Percentiles rank a stretch among this genome's conserved stretches.
Evolutionary conservation across 331 rosid species (phyloP).

Genomic region (Dryas integrifolia): DNA sequence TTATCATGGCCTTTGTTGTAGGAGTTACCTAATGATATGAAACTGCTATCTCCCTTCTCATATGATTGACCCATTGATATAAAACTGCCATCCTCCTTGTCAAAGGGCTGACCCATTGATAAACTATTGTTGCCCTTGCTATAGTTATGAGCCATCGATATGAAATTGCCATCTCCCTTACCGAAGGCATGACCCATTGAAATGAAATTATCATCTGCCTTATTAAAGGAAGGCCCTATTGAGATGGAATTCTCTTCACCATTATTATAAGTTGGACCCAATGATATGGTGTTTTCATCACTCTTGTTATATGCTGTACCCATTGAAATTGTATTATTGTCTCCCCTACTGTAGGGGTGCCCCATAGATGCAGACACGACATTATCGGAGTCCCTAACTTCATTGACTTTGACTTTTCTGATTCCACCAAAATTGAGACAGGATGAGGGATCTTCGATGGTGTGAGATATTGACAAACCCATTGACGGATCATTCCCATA

Average conservation of each 20-base stretch:
- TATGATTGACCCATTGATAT: constrained; percentile 73
- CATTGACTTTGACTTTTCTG: constrained; percentile 91
- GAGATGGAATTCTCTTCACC: constrained; percentile 45
- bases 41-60: constrained; percentile 58
- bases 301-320: constrained; percentile 50
- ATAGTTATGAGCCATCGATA: constrained; percentile 70
- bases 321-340: constrained; percentile 45
- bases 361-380: constrained; percentile 56
- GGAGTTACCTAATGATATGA: constrained; percentile 61
- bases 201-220: constrained; percentile 54
- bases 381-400: constrained; percentile 76
- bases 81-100: constrained; percentile 63
- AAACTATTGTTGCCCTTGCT: constrained; percentile 55
- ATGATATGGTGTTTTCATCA: constrained; percentile 48
- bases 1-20: constrained; percentile 61
- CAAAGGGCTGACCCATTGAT: constrained; percentile 72
- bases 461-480: constrained; percentile 68
- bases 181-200: constrained; percentile 58
- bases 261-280: constrained; percentile 51
- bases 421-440: constrained; percentile 74
- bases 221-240: constrained; percentile 49
- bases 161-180: constrained; percentile 66
- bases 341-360: constrained; percentile 51
- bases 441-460: constrained; percentile 63
- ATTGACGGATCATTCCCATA: constrained; percentile 55